Conservation (phyloP, 352 stramenopile genomes). For the Phytophthora brassicae region DNA sequence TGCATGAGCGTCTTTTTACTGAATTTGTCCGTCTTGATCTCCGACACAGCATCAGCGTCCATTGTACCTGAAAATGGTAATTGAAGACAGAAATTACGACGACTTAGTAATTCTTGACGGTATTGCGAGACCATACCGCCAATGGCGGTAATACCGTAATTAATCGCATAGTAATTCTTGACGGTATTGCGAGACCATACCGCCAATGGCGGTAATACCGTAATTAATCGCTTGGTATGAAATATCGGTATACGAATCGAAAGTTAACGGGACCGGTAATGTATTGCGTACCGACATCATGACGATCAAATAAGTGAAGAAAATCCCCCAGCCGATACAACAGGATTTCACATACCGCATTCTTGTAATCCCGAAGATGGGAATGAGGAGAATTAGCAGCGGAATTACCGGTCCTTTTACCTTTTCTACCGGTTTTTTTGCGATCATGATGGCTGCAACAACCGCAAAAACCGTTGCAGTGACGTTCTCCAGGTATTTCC, state of each 20-base stretch:
- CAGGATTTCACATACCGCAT: constrained; percentile 82
- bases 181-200: constrained; percentile 86
- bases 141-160: constrained; percentile 81
- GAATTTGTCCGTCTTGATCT: constrained; percentile 76
- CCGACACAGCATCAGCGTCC: constrained; percentile 56
- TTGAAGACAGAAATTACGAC: constrained; percentile 78
- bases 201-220: constrained; percentile 73
- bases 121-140: constrained; percentile 86
- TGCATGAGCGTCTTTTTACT: constrained; percentile 70
- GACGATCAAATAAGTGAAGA: constrained; percentile 66
- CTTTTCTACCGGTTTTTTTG: constrained; percentile 79
- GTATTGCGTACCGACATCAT: constrained; percentile 51
- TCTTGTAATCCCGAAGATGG: constrained; percentile 82
- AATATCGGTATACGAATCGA: constrained; percentile 75
- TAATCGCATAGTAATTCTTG: constrained; percentile 78
- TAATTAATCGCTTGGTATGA: constrained; percentile 87
- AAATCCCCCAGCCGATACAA: constrained; percentile 69
- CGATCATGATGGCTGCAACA: constrained; percentile 67
- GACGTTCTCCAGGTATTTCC: constrained; percentile 63
- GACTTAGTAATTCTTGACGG: constrained; percentile 71
- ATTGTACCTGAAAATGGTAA: constrained; percentile 74
- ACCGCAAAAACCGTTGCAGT: constrained; percentile 61
- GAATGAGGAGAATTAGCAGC: constrained; percentile 80
- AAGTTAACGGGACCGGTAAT: constrained; percentile 36
- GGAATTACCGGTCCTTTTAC: constrained; percentile 66